Evolutionary conservation across 73 alveolate genomes (phyloP), one percentile per base, ranked within the genome.

Genomic region (Tetrahymena elliotti): DNA sequence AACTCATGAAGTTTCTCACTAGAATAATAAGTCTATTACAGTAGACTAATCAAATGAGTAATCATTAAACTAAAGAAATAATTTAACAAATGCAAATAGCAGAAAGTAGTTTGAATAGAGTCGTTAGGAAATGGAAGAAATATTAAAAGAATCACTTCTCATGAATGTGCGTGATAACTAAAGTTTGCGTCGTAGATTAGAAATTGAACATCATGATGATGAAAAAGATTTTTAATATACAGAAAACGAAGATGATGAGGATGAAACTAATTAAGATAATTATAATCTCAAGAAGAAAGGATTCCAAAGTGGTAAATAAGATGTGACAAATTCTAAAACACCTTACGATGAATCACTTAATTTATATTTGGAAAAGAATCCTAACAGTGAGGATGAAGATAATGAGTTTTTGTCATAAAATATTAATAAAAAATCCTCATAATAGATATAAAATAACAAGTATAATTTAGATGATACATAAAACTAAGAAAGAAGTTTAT

Each of bases 321-420:
- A 68, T n/a, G 88, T 68, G 1, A 31, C 37, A 68, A 68, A 27
- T 31, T 68, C 88, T 68, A 94, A 94, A 52, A 36, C 33, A 10
- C 93, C 93, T 83, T 84, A 83, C 24, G 52, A 94, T 39, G 95
- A 94, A 47, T 47, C 93, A 7, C 93, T 88, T 20, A 94, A 94
- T 33, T 94, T 83, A 35, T 83, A 20, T 34, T 92, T 88, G 39
- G 93, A 88, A 33, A 39, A 94, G 52, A 20, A 47, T 40, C 31
- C 93, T 40, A 47, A 88, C 33, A 94, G 83, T 47, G 95, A 40
- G 16, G 96, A 94, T 88, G 96, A 94, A 84, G 83, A 88, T 84
- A 53, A 52, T 37, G 84, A 88, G 33, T 40, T 52, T 84, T 31
- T 84, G 33, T 35, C 93, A 52, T 93, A 92, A 27, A 53, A 83